These are phyloP conservation scores for Boletus bicolor DNA, from an alignment of 768 basidiomycete species.

Conservation along the genomic window DNA sequence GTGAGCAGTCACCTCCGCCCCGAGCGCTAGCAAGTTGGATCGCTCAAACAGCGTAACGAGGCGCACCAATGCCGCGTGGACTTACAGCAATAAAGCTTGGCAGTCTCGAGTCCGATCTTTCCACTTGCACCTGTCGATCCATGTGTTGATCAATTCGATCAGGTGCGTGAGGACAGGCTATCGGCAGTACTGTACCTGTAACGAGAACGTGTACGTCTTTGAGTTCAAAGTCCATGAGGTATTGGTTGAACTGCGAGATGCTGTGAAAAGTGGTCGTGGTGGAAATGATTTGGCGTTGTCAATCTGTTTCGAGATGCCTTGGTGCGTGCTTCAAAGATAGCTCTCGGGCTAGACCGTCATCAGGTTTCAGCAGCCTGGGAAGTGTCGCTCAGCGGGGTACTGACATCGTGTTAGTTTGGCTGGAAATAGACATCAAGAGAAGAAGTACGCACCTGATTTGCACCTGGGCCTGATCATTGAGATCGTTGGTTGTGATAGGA, in stretches of 20 bases:
- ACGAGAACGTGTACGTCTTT: slow-evolving; percentile 63
- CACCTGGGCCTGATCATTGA: not conserved
- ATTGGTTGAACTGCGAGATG: not conserved
- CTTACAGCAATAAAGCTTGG: slow-evolving; percentile 53
- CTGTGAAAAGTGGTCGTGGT: not conserved
- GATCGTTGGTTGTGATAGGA: not conserved
- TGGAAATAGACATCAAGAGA: not conserved
- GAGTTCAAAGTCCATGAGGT: slow-evolving; percentile 53
- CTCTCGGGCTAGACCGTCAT: slow-evolving; percentile 6
- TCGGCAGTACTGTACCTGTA: slow-evolving; percentile 45
- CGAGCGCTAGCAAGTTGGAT: slow-evolving; percentile 47
- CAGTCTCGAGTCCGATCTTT: slow-evolving; percentile 68
- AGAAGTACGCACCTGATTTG: not conserved
- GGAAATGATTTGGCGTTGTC: not conserved
- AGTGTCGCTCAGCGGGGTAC: slow-evolving; percentile 5
- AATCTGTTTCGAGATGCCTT: not conserved
- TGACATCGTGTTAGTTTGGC: not conserved
- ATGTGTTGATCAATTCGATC: not conserved
- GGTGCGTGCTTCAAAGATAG: slow-evolving; percentile 6
- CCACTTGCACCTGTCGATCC: slow-evolving; percentile 60
- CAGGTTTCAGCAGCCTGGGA: slow-evolving; percentile 17
- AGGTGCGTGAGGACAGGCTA: not conserved
- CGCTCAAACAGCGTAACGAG: not conserved
- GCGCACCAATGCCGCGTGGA: not conserved
- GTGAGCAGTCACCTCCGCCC: slow-evolving; percentile 69